A percentile compares a stretch with the other conserved stretches of the same genome.
Conservation (phyloP, 192 early-diverging fungal species). For the Coemansia nantahalensis region DNA sequence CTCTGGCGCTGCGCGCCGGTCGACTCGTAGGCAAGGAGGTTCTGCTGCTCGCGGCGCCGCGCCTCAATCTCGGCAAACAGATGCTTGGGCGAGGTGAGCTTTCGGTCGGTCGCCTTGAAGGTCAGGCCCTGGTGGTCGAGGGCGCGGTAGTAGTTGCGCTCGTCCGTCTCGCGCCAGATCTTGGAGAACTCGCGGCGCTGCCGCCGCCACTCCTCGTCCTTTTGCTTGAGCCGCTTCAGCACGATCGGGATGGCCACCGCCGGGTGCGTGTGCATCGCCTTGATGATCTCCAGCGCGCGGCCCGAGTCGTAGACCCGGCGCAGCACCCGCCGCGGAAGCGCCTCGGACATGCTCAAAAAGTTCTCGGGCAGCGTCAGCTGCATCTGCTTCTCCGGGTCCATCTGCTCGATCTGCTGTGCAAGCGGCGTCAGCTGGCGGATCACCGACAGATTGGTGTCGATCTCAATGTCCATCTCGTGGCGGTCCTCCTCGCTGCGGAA, state of each 20-base stretch:
- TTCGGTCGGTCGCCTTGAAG: slow-evolving; percentile 87
- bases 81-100: slow-evolving; percentile 71
- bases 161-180: slow-evolving; percentile 93
- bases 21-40: slow-evolving; percentile 30
- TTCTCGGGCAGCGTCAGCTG: slow-evolving; percentile 72
- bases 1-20: slow-evolving; percentile 23
- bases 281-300: slow-evolving; percentile 85
- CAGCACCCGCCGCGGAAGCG: slow-evolving; percentile 89
- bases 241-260: slow-evolving; percentile 91
- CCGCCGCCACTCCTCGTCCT: slow-evolving; percentile 92
- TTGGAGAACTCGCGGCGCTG: slow-evolving; percentile 90
- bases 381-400: slow-evolving; percentile 75
- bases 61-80: slow-evolving; percentile 85
- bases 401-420: slow-evolving; percentile 75
- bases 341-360: slow-evolving; percentile 79
- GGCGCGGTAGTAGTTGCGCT: slow-evolving; percentile 91
- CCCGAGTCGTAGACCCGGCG: slow-evolving; percentile 93
- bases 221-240: slow-evolving; percentile 92
- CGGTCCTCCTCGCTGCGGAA: slow-evolving; percentile 96
- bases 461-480: slow-evolving; percentile 97
- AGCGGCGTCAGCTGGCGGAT: slow-evolving; percentile 92
- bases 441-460: slow-evolving; percentile 87
- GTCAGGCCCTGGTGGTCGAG: slow-evolving; percentile 93
- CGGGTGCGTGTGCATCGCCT: slow-evolving; percentile 89
- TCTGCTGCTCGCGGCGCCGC: slow-evolving; percentile 77